Evolutionary conservation across 176 grass and related monocot species (phyloP).

Genomic region (Bolboschoenus planiculmis): DNA sequence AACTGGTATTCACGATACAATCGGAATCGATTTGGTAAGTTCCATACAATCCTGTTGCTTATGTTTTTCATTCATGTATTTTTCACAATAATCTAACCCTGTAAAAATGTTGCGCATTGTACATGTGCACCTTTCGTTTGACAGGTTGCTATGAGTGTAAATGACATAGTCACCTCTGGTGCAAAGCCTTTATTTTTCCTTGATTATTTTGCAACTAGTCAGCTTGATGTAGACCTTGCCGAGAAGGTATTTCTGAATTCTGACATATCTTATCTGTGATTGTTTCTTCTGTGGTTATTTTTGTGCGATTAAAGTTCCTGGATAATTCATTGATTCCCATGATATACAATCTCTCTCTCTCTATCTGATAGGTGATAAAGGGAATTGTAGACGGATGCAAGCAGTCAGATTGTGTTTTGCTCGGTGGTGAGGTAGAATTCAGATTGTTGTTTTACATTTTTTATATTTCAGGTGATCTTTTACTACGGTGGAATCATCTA

Average conservation of each 20-base stretch:
- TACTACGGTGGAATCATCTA: not conserved
- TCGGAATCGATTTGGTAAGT: conserved; percentile 85
- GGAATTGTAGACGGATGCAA: conserved; percentile 85
- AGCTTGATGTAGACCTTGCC: conserved; percentile 87
- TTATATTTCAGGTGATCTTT: not conserved
- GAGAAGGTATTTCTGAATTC: conserved; percentile 50
- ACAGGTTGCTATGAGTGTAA: conserved; percentile 98
- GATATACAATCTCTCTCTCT: not conserved
- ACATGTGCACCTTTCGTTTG: not conserved
- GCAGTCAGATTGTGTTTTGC: conserved; percentile 69
- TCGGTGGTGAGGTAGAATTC: conserved; percentile 76
- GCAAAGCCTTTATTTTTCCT: conserved; percentile 94
- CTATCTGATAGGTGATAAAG: conserved; percentile 60
- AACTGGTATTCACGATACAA: conserved; percentile 91
- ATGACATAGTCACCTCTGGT: conserved; percentile 90
- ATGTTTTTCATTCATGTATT: not conserved
- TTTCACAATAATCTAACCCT: not conserved
- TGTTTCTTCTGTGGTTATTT: not conserved
- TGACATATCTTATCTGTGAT: not conserved
- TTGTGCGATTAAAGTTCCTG: not conserved
- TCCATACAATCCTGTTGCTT: not conserved
- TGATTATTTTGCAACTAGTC: conserved; percentile 86
- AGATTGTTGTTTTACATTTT: not conserved
- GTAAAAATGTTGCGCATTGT: not conserved
- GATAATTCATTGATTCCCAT: not conserved